These are phyloP conservation scores for Neurospora sp. DNA, from an alignment of 495 filamentous ascomycete species.

Conservation along the genomic window DNA sequence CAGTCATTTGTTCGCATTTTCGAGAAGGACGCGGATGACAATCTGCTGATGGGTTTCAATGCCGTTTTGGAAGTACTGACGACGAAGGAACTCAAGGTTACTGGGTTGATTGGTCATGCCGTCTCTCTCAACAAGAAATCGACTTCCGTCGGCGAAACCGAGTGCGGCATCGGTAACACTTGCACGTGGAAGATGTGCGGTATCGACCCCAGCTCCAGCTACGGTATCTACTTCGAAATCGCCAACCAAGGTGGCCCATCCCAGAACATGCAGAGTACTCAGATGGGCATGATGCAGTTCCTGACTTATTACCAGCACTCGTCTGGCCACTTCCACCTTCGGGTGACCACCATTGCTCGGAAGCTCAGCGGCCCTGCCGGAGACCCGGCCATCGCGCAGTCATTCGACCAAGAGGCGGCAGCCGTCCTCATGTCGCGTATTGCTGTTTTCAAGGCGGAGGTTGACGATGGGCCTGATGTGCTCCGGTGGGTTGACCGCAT, in stretches of 20 bases:
- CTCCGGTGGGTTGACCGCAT: slow-evolving; percentile 98
- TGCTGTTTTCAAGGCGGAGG: slow-evolving; percentile 97
- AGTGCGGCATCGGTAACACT: slow-evolving; percentile 97
- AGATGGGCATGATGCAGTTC: slow-evolving; percentile 97
- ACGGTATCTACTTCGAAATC: slow-evolving; percentile 96
- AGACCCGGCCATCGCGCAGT: slow-evolving; percentile 94
- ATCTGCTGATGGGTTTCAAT: slow-evolving; percentile 97
- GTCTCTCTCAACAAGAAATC: slow-evolving; percentile 98
- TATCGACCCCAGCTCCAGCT: slow-evolving; percentile 87
- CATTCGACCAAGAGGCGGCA: slow-evolving; percentile 96
- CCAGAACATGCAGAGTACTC: slow-evolving; percentile 73
- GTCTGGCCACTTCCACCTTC: slow-evolving; percentile 89
- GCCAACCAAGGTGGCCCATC: slow-evolving; percentile 85
- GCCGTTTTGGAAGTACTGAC: slow-evolving; percentile 93
- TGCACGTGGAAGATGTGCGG: slow-evolving; percentile 99
- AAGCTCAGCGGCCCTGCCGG: slow-evolving; percentile 90
- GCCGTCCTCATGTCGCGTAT: slow-evolving; percentile 98
- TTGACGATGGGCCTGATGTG: slow-evolving; percentile 98
- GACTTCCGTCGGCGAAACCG: slow-evolving; percentile 90
- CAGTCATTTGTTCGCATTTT: slow-evolving; percentile 97
- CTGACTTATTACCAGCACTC: slow-evolving; percentile 98
- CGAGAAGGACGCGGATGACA: slow-evolving; percentile 90
- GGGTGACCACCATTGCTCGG: slow-evolving; percentile 87
- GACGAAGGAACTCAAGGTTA: slow-evolving; percentile 97
- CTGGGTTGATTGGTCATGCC: slow-evolving; percentile 93